Conservation (phyloP, 768 basidiomycete species). For the Suillus decipiens region DNA sequence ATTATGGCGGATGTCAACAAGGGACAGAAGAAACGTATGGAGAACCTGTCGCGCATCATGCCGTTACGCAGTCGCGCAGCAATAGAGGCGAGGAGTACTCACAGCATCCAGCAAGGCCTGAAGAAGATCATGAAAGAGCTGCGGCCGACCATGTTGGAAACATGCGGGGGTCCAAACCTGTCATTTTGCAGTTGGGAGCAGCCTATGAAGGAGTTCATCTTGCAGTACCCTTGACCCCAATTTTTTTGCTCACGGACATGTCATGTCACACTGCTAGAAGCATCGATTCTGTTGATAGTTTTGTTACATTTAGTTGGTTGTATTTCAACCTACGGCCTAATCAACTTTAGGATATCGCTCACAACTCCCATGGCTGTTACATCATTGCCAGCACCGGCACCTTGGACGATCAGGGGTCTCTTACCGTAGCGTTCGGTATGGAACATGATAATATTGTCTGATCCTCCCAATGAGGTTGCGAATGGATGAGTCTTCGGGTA, state of each 20-base stretch:
- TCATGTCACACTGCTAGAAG: neutral
- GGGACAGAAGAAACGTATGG: slow-evolving; percentile 14
- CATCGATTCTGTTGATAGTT: neutral
- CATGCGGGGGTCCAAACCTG: slow-evolving; percentile 50
- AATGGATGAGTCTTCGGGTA: slow-evolving; percentile 91
- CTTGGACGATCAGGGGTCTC: slow-evolving; percentile 90
- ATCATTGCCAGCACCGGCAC: slow-evolving; percentile 95
- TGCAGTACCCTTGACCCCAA: slow-evolving; percentile 56
- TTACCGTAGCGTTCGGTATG: slow-evolving; percentile 89
- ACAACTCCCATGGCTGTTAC: slow-evolving; percentile 99
- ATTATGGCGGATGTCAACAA: slow-evolving; percentile 40
- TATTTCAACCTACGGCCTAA: slow-evolving; percentile 21
- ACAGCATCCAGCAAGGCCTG: slow-evolving; percentile 26
- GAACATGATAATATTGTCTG: slow-evolving; percentile 98
- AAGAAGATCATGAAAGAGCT: slow-evolving; percentile 36
- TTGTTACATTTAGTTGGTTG: slow-evolving; percentile 4
- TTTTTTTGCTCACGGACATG: neutral
- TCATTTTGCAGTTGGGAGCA: slow-evolving; percentile 61
- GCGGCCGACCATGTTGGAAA: slow-evolving; percentile 31
- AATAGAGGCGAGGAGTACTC: slow-evolving; percentile 23
- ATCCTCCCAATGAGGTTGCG: slow-evolving; percentile 92
- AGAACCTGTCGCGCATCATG: slow-evolving; percentile 13
- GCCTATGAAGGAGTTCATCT: slow-evolving; percentile 61
- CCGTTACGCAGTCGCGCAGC: slow-evolving; percentile 6
- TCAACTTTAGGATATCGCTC: slow-evolving; percentile 73